Evolutionary conservation across 2,329 filamentous ascomycete species (phyloP), one percentile per base, ranked within the genome.

Genomic region (Fusarium transvaalense): DNA sequence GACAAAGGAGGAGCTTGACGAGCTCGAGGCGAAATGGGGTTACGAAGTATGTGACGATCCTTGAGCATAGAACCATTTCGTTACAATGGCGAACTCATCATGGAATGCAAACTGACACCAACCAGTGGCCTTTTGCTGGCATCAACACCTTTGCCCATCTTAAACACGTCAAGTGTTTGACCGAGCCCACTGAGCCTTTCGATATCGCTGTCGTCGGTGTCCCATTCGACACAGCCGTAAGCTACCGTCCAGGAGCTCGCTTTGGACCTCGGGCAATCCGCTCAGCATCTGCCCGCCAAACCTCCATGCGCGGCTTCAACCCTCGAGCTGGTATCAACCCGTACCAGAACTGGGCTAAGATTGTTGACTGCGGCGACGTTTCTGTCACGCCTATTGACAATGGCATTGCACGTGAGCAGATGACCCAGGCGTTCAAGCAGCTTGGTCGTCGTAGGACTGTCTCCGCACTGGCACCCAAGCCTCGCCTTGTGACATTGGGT

Each of bases 331-430:
- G 85, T 38, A 86, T 97, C 70, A 97, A 97, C 78, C 93, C 94
- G 0, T 97, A 96, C 81, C 68, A 91, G 76, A 90, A 87, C 74
- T 95, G 92, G 87, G 90, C 93, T 10, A 93, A 87, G 50, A 88
- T 97, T 61, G 83, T 95, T 51, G 94, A 97, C 82, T 97, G 94
- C 78, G 94, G 94, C 46, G 94, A 97, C 77, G 93, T 97, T 57
- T 93, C 94, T 29, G 85, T 97, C 69, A 92, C 91, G 0, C 94
- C 94, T 0, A 91, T 97, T 72, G 93, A 97, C 81, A 97, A 97
- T 77, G 88, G 84, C 2, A 83, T 97, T 17, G 94, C 94, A 0
- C 82, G 94, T 55, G 83, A 85, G 43, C 94, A 97, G 80, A 97
- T 97, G 93, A 92, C 88, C 32, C 88, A 91, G 75, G 93, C 92